Base-by-base conservation (phyloP, 768 basidiomycete genomes). In the Suillus weaverae region DNA sequence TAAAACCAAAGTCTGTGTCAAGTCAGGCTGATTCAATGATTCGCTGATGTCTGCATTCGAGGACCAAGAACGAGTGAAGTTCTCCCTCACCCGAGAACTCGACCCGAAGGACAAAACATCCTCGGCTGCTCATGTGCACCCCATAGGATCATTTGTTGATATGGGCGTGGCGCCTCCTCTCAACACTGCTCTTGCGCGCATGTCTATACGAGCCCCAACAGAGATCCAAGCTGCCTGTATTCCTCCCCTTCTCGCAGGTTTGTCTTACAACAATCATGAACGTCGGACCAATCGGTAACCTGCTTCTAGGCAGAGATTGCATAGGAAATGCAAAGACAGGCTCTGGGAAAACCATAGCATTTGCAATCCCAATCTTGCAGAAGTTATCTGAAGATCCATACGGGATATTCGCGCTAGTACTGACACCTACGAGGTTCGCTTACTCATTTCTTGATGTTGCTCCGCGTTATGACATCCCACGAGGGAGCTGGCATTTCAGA, bases 281-380 rank as follows among this genome's bases (percentile, higher is more conserved):
- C 4, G 18, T 14, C 41, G 35, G 13, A 48, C 2, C 4, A 0
- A 26, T 26, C 38, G 30, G 43, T 22, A 8, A 14, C 26, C 32
- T 63, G n/a, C 3, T 64, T 67, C 38, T 77, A 94, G 97, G 97
- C 44, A 86, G 90, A 72, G 97, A 99, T 76, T 98, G 96, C 75
- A 94, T 99, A 64, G 97, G 97, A 11, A 95, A 97, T 68, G 95
- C 97, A 1, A 96, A 98, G 79, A 99, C 97, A 0, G 97, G 97
- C 61, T 95, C 94, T 2, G 97, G 97, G 71, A 99, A 99, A 80
- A 99, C 97, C 0, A 88, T 99, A 64, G 96, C 97, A 0, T 99
- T 99, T 70, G 97, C 97, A 1, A 77, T 98, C 6, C 97, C 97
- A 5, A 98, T 99, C 63, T 81, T 99, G 8, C 95, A 99, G 75